Evolutionary conservation across 169 alveolate species (phyloP).

Genomic region (Fabrea salina): DNA sequence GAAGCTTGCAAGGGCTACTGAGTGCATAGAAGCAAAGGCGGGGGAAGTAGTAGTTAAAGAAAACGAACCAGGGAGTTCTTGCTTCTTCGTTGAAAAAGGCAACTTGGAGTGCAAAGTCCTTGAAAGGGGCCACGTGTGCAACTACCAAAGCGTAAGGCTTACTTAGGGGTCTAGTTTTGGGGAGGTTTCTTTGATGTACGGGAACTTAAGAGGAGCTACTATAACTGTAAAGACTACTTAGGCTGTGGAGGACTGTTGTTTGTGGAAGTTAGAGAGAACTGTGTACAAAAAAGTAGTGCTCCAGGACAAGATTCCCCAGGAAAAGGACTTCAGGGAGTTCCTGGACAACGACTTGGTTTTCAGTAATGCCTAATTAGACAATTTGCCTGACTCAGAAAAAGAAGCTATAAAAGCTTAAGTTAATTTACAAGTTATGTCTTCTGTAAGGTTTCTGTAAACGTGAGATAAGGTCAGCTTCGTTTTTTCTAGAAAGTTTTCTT

Average conservation of each 20-base stretch:
- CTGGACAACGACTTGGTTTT: neutral
- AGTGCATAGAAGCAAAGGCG: neutral
- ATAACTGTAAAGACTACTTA: neutral
- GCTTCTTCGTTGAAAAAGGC: conserved; percentile 22
- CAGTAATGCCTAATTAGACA: neutral
- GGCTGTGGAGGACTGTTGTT: neutral
- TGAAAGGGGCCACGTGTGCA: conserved; percentile 19
- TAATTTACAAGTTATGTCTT: no score
- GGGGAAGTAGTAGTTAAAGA: neutral
- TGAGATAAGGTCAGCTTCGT: no score
- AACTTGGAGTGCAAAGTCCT: neutral
- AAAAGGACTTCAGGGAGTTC: neutral
- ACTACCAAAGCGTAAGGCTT: neutral
- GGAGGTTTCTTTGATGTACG: conserved; percentile 26
- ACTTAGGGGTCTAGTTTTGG: conserved; percentile 17
- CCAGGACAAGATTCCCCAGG: neutral
- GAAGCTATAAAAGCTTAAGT: no score
- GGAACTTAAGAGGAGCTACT: conserved; percentile 31
- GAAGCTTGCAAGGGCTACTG: neutral
- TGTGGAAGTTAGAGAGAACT: conserved; percentile 20
- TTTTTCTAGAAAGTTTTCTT: no score
- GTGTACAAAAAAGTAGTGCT: conserved; percentile 13
- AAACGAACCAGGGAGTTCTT: neutral
- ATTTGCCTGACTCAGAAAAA: no score
- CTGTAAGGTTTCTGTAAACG: no score